Conservation (phyloP, 179 eudicot species). For the Beta macrorhiza region DNA sequence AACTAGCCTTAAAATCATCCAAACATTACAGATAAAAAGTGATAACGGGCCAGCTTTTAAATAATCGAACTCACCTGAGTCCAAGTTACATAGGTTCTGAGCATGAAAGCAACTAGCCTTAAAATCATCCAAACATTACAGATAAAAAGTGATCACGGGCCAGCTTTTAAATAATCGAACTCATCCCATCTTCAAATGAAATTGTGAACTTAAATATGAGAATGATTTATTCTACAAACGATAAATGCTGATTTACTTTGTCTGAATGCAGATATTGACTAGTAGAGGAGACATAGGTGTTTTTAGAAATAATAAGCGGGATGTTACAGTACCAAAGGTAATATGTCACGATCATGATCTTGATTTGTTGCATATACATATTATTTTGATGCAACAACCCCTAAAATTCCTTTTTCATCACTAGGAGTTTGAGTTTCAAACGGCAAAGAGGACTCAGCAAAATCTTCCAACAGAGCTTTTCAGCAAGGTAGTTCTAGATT, state of each 20-base stretch:
- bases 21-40: neutral
- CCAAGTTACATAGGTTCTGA: neutral
- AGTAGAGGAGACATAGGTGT: constrained; percentile 86
- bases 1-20: neutral
- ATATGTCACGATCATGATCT: constrained; percentile 10
- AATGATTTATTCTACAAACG: neutral
- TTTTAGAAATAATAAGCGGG: constrained; percentile 66
- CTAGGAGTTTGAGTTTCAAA: constrained; percentile 73
- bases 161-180: neutral
- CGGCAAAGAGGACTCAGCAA: constrained; percentile 54
- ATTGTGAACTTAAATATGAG: neutral
- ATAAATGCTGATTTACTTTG: constrained; percentile 5
- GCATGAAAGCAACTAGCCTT: neutral
- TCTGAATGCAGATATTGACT: constrained; percentile 58
- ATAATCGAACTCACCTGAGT: neutral
- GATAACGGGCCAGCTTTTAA: neutral
- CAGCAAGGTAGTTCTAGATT: constrained; percentile 56
- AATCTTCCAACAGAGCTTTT: constrained; percentile 75
- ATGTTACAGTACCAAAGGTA: constrained; percentile 77
- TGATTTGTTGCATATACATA: constrained; percentile 14
- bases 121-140: neutral
- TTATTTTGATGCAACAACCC: neutral
- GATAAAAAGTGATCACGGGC: neutral
- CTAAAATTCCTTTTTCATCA: neutral
- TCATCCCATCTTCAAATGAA: neutral